Evolutionary conservation across 805 yeast genomes (phyloP).

Genomic region (Citeromyces matritensis): DNA sequence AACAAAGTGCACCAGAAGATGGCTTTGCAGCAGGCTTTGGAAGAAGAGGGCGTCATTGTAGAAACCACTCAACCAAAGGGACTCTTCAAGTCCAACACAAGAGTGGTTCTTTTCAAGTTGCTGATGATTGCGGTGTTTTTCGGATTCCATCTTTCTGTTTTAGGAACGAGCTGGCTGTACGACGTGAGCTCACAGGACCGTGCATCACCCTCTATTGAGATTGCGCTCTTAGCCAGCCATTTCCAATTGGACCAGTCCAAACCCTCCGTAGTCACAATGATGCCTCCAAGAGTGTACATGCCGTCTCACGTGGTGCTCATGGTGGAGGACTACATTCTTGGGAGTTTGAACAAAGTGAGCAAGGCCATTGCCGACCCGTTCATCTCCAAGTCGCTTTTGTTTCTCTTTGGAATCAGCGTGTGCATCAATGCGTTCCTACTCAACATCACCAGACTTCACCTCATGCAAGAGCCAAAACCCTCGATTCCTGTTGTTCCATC

Average conservation of each 20-base stretch:
- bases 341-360: slow-evolving; percentile 39
- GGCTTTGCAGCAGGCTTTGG: slow-evolving; percentile 61
- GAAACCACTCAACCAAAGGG: slow-evolving; percentile 19
- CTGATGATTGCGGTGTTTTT: slow-evolving; percentile 42
- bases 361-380: slow-evolving; percentile 65
- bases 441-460: slow-evolving; percentile 68
- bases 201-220: slow-evolving; percentile 15
- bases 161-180: slow-evolving; percentile 60
- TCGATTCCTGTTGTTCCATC: slow-evolving; percentile 2
- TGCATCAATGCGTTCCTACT: slow-evolving; percentile 74
- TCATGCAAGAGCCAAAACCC: slow-evolving; percentile 11
- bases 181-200: slow-evolving; percentile 22
- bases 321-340: slow-evolving; percentile 44
- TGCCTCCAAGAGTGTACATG: slow-evolving; percentile 40
- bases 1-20: slow-evolving; percentile 72
- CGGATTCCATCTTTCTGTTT: slow-evolving; percentile 50
- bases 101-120: slow-evolving; percentile 42
- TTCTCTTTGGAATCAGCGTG: slow-evolving; percentile 60
- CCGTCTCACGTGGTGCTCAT: slow-evolving; percentile 41
- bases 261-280: slow-evolving; percentile 36
- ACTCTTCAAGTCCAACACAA: slow-evolving; percentile 19
- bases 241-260: no score
- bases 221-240: slow-evolving; percentile 26
- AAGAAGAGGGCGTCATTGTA: slow-evolving; percentile 87
- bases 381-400: slow-evolving; percentile 61